A percentile compares a stretch with the other conserved stretches of the same genome.
These are phyloP conservation scores for Solanum bulbocastanum DNA, from an alignment of 257 asterid species.

Conservation along the genomic window DNA sequence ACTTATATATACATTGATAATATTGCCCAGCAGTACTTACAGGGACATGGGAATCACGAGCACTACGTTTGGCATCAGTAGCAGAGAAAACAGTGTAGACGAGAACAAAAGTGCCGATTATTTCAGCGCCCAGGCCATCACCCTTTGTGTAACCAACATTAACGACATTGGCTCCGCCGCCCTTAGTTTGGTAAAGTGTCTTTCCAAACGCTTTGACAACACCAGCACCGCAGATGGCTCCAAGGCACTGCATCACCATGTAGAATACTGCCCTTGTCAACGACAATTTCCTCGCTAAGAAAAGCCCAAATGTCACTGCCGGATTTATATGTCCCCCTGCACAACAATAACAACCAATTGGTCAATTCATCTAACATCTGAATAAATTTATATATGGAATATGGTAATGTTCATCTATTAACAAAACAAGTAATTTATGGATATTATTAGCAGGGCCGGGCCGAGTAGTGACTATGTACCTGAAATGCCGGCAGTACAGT, in stretches of 20 bases:
- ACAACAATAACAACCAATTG: neutral
- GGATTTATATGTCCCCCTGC: conserved; percentile 34
- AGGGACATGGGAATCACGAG: conserved; percentile 35
- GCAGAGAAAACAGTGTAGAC: conserved; percentile 38
- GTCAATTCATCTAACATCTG: neutral
- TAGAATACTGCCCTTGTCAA: conserved; percentile 25
- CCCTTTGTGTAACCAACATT: conserved; percentile 26
- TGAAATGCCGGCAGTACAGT: conserved; percentile 68
- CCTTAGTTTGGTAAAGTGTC: conserved; percentile 2
- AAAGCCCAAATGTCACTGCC: conserved; percentile 31
- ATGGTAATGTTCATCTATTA: no score
- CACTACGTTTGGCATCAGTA: conserved; percentile 29
- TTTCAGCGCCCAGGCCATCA: conserved; percentile 31
- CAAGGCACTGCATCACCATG: conserved; percentile 35
- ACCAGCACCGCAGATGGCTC: conserved; percentile 33
- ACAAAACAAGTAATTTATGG: neutral
- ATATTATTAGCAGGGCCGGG: no score
- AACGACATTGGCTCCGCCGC: conserved; percentile 29
- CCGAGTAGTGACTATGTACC: conserved; percentile 4
- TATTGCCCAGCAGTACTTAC: conserved; percentile 3
- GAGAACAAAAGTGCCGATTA: conserved; percentile 24
- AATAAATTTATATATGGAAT: no score
- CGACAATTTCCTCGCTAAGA: conserved; percentile 26
- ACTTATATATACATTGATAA: neutral
- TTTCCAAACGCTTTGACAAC: conserved; percentile 22